A percentile compares a stretch with the other conserved stretches of the same genome.
Conservation (phyloP, 148 eudicot genomes). For the Arbutus unedo region DNA sequence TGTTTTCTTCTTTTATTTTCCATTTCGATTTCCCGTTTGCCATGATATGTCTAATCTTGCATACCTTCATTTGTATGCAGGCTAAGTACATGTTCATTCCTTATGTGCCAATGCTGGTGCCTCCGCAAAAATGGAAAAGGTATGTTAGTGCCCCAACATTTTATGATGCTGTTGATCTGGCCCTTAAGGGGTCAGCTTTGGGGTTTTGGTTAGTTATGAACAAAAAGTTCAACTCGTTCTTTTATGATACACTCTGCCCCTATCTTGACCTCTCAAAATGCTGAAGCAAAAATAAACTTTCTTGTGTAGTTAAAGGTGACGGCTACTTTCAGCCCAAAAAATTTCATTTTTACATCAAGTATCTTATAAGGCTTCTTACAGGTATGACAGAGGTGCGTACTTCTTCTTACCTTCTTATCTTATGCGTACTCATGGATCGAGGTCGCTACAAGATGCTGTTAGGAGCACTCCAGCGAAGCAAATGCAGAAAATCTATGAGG, state of each 20-base stretch:
- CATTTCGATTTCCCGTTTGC: neutral
- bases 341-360: neutral
- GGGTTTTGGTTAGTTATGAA: constrained; percentile 8
- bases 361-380: constrained; percentile 23
- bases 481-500: constrained; percentile 77
- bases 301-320: neutral
- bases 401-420: constrained; percentile 78
- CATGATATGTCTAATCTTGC: neutral
- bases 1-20: neutral
- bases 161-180: neutral
- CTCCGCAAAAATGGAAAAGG: constrained; percentile 88
- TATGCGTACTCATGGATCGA: constrained; percentile 90
- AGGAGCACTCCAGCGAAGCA: constrained; percentile 48
- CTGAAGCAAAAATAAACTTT: neutral
- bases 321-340: neutral
- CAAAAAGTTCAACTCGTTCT: neutral
- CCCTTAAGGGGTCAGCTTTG: constrained; percentile 5
- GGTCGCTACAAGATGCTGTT: constrained; percentile 64
- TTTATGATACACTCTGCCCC: neutral
- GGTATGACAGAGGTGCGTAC: constrained; percentile 88
- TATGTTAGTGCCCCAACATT: constrained; percentile 24
- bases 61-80: constrained; percentile 36
- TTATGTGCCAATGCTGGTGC: constrained; percentile 90
- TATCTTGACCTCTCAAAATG: neutral
- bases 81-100: constrained; percentile 72